These are phyloP conservation scores for Haematococcus lacustris DNA, from an alignment of 139 green algal genomes.

Conservation along the genomic window DNA sequence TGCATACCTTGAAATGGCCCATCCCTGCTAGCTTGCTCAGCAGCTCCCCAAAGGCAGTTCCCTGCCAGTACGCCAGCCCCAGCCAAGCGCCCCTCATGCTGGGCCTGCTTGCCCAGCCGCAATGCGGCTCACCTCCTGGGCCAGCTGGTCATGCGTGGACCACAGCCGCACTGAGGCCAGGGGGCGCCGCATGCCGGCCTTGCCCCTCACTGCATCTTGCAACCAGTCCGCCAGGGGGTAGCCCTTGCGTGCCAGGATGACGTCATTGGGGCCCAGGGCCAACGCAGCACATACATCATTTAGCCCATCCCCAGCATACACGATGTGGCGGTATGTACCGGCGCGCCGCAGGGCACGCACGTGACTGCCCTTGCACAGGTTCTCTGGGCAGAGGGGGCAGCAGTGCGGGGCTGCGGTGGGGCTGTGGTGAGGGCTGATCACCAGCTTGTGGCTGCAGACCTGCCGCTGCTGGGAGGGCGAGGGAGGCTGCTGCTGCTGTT, in stretches of 20 bases:
- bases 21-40: conserved; percentile 57
- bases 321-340: conserved; percentile 32
- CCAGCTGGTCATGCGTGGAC: conserved; percentile 47
- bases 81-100: too few species aligned
- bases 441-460: conserved; percentile 26
- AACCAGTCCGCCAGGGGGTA: conserved; percentile 28
- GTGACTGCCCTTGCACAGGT: conserved; percentile 79
- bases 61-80: too few species aligned
- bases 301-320: conserved; percentile 70
- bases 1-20: too few species aligned
- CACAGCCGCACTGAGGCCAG: conserved; percentile 36
- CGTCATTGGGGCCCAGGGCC: conserved; percentile 48
- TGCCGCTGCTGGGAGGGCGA: neutral
- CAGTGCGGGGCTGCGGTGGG: conserved; percentile 33
- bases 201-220: conserved; percentile 2
- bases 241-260: conserved; percentile 52
- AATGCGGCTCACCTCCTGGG: conserved; percentile 71
- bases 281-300: conserved; percentile 78
- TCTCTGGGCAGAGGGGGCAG: conserved; percentile 65
- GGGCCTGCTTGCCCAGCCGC: conserved; percentile 52
- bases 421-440: conserved; percentile 12
- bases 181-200: conserved; percentile 11
- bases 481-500: neutral
- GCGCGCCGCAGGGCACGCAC: conserved; percentile 26
- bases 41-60: too few species aligned